phyloP scores from a whole-genome alignment of 768 basidiomycete genomes.

The Boletus vinaceobasis region DNA sequence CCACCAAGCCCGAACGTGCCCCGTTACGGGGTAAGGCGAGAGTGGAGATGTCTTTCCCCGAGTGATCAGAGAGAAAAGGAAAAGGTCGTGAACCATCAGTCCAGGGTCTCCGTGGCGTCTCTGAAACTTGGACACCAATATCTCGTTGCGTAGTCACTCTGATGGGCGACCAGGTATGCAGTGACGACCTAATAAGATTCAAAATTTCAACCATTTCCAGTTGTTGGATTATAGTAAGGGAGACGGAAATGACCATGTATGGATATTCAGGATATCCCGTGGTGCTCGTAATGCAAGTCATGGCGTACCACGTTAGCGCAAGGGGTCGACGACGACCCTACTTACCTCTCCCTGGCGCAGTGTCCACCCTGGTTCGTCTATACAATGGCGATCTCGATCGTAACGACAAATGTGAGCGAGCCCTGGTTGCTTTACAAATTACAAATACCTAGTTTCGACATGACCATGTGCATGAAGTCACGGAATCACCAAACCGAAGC shows the following conservation, averaged over 20 bases:
- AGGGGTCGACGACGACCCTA: neutral
- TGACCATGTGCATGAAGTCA: neutral
- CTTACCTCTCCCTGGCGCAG: neutral
- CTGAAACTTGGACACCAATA: too few relatives aligned
- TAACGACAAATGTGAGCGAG: neutral
- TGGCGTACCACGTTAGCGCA: neutral
- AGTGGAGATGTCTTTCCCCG: neutral
- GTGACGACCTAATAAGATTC: neutral
- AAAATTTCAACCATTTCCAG: neutral
- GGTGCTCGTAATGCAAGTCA: neutral
- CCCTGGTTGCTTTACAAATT: constrained; percentile 3
- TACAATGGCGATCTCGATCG: neutral
- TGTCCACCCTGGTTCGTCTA: neutral
- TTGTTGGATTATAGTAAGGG: neutral
- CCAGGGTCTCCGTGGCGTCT: too few relatives aligned
- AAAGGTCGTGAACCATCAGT: too few relatives aligned
- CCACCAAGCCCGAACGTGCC: neutral
- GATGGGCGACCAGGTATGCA: too few relatives aligned
- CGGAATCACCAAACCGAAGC: neutral
- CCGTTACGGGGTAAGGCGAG: neutral
- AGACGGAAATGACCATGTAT: neutral
- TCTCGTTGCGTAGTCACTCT: neutral
- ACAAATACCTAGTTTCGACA: neutral
- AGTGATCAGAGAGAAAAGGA: neutral
- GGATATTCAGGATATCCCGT: neutral